Evolutionary conservation across 495 filamentous ascomycete genomes (phyloP), one percentile per base, ranked within the genome.

Genomic region (Lichina pygmaea): DNA sequence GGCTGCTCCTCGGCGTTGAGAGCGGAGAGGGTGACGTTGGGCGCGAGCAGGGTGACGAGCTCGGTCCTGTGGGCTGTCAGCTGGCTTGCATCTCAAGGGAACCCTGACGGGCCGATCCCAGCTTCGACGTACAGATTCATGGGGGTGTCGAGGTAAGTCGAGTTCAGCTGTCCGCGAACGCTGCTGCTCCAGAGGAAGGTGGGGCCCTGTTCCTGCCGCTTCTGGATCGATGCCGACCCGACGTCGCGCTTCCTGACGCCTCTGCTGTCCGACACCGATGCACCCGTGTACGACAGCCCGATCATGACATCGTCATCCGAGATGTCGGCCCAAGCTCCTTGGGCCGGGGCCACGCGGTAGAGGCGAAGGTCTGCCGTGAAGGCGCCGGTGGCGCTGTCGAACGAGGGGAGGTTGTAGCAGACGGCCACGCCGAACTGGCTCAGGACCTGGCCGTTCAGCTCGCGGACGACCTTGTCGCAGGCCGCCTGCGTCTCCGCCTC

Each of bases 401-500:
- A 62, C 17, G 63, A 64, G 13, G 69, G 71, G 4, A 86, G 51
- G 51, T 84, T 86, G 56, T 82, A 86, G 65, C 79, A 86, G 33
- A 76, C 67, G n/a, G 71, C 71, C n/a, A 80, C 62, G 11, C 79
- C 80, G 1, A 76, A 72, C 4, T 76, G 73, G 44, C 81, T 83
- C 6, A 65, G 63, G 9, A 69, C 67, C 24, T 53, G 48, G 0
- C 58, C 55, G 8, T 59, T 53, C n/a, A 77, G 58, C 10, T 51
- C 48, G 6, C 52, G 50, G 9, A 78, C 54, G 2, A 66, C 57
- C 15, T 57, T 56, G 44, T 51, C 53, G 56, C 75, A 79, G 7
- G 74, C 72, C 10, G 53, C 50, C 34, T 58, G 53, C 5, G 66
- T 72, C 43, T 58, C 52, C n/a, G 54, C 54, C 50, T 76, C 61